Base-by-base conservation (phyloP, 108 stramenopile species). In the Pseudonitzschia delicatissima region DNA sequence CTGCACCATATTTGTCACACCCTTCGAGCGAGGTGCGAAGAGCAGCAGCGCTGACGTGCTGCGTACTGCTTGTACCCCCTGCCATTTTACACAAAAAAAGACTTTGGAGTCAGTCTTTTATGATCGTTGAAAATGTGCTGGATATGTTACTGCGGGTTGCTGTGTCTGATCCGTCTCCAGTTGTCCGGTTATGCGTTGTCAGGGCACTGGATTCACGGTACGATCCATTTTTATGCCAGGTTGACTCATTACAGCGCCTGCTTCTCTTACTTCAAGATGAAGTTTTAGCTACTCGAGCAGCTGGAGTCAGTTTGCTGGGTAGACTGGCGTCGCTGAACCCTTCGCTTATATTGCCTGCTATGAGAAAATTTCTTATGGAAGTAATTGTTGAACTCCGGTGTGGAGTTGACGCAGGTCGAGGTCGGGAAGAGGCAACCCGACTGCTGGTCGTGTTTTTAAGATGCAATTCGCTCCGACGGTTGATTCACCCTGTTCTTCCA, bases 231-330 rank as follows among this genome's bases (percentile, higher is more conserved):
- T 76, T 99, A 12, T 85, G 76, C 32, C 96, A 91, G 57, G 50
- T 81, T 1, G 86, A 95, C 52, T 87, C 93, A 69, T 69, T 98
- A 0, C 75, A 85, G 47, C 66, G 87, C 20, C 68, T 99, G 5
- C 88, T 95, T 64, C 67, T 98, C 36, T 55, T 97, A 25, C 67
- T 97, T 0, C 85, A 94, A 72, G 98, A 99, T 69, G 96, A 96
- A 67, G 64, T 74, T 18, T 71, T 96, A 32, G 82, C 75, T 6
- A 82, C 96, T 17, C 80, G 92, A 48, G 80, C 93, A 17, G 85
- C 86, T 28, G 91, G 90, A 28, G 77, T 99, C 45, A 73, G 74
- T 29, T 62, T 97, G 28, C 73, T 97, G 27, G 96, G 97, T 1
- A 74, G 96, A 13, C 69, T 99, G 18, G 86, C 97, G 36, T 59